These are phyloP conservation scores for Arabidopsis hybrid DNA, from an alignment of 441 rosid species.

Conservation along the genomic window DNA sequence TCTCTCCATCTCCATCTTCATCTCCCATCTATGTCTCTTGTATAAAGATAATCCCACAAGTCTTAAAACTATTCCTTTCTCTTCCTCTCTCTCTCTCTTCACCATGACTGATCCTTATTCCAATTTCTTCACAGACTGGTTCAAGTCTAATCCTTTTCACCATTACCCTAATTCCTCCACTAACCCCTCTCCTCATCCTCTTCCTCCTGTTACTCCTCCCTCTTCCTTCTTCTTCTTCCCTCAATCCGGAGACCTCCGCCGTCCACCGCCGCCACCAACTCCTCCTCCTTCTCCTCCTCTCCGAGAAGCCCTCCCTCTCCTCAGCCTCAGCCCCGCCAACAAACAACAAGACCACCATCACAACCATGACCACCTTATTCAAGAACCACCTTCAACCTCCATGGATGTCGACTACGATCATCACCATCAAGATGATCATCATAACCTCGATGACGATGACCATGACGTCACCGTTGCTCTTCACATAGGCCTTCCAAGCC, in stretches of 20 bases:
- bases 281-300: constrained; percentile 90
- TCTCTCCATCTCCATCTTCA: constrained; percentile 38
- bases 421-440: constrained; percentile 34
- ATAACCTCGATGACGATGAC: constrained; percentile 44
- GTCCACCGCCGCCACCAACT: constrained; percentile 43
- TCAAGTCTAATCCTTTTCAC: constrained; percentile 61
- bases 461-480: constrained; percentile 80
- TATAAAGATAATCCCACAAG: constrained; percentile 59
- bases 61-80: constrained; percentile 43
- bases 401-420: constrained; percentile 66
- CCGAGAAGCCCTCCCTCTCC: constrained; percentile 85
- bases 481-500: constrained; percentile 94
- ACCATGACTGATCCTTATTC: constrained; percentile 91
- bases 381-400: constrained; percentile 51
- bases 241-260: constrained; percentile 24
- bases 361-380: constrained; percentile 20
- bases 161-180: constrained; percentile 50
- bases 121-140: constrained; percentile 69
- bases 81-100: constrained; percentile 41
- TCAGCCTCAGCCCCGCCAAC: constrained; percentile 69
- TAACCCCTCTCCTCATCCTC: constrained; percentile 47
- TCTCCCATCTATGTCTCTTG: constrained; percentile 50
- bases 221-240: constrained; percentile 42
- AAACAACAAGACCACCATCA: constrained; percentile 49
- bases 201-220: constrained; percentile 44